Evolutionary conservation across 345 rosid genomes (phyloP).

Genomic region (Carallia brachiata): DNA sequence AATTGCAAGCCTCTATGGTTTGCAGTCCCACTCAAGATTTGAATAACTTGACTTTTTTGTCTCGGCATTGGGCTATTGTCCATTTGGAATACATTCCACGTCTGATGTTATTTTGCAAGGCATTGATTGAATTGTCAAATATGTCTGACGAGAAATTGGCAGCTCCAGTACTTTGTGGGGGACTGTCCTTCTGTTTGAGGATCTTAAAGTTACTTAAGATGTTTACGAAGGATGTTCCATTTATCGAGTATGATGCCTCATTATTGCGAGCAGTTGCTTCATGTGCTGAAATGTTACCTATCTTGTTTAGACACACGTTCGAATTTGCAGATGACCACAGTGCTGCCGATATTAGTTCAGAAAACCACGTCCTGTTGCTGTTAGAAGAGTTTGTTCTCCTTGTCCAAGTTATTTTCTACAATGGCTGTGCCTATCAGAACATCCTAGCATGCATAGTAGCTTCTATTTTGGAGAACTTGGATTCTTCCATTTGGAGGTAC

Average conservation of each 20-base stretch:
- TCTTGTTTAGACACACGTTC: conserved; percentile 50
- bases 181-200: conserved; percentile 64
- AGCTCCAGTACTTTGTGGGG: conserved; percentile 47
- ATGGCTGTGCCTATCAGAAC: conserved; percentile 55
- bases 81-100: conserved; percentile 60
- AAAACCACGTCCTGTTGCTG: conserved; percentile 57
- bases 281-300: conserved; percentile 55
- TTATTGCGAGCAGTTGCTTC: conserved; percentile 70
- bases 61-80: conserved; percentile 81
- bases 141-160: conserved; percentile 55
- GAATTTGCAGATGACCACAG: conserved; percentile 58
- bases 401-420: conserved; percentile 65
- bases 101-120: conserved; percentile 56
- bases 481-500: conserved; percentile 73
- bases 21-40: conserved; percentile 42
- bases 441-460: conserved; percentile 68
- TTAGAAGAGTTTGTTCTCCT: conserved; percentile 86
- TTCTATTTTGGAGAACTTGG: conserved; percentile 64
- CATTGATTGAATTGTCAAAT: conserved; percentile 56
- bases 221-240: conserved; percentile 54
- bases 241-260: conserved; percentile 55
- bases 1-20: conserved; percentile 44
- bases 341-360: conserved; percentile 68
- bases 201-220: conserved; percentile 73
- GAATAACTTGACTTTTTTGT: conserved; percentile 54